Percentiles rank a stretch among this genome's conserved stretches.
These are phyloP conservation scores for Backusella luteola DNA, from an alignment of 192 early-diverging fungal species.

Conservation along the genomic window DNA sequence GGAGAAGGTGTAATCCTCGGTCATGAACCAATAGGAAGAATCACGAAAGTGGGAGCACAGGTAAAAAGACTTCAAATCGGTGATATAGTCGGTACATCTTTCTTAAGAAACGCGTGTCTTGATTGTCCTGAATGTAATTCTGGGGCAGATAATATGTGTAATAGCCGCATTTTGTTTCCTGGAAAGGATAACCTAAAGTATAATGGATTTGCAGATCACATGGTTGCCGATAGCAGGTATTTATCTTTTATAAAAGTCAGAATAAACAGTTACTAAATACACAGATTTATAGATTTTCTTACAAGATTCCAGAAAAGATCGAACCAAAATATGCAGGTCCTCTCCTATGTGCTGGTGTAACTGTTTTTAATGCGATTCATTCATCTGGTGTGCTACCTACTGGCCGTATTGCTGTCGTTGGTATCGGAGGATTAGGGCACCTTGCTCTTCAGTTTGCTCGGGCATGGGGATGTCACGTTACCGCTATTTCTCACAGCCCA, in stretches of 20 bases:
- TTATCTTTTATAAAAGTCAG: not conserved
- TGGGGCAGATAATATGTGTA: constrained; percentile 54
- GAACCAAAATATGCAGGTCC: constrained; percentile 63
- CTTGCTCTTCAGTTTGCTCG: constrained; percentile 60
- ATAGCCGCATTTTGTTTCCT: constrained; percentile 48
- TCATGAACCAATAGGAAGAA: constrained; percentile 68
- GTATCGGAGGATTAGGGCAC: constrained; percentile 61
- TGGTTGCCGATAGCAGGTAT: constrained; percentile 33
- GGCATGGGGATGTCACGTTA: constrained; percentile 48
- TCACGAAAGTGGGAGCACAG: constrained; percentile 54
- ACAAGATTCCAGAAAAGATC: constrained; percentile 56
- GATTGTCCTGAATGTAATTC: constrained; percentile 47
- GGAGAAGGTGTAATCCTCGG: constrained; percentile 32
- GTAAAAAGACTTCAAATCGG: constrained; percentile 55
- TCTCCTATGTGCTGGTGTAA: constrained; percentile 80
- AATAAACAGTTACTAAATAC: not conserved
- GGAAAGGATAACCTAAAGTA: constrained; percentile 41
- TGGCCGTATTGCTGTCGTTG: constrained; percentile 67
- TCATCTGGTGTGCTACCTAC: constrained; percentile 60
- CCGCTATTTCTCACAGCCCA: constrained; percentile 45
- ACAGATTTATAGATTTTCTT: constrained; percentile 50
- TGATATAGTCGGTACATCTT: constrained; percentile 61
- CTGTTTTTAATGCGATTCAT: constrained; percentile 71
- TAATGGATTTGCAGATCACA: constrained; percentile 61
- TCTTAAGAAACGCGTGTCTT: constrained; percentile 49